These are phyloP conservation scores for Tarenaya hassleriana DNA, from an alignment of 345 rosid species.

Conservation along the genomic window DNA sequence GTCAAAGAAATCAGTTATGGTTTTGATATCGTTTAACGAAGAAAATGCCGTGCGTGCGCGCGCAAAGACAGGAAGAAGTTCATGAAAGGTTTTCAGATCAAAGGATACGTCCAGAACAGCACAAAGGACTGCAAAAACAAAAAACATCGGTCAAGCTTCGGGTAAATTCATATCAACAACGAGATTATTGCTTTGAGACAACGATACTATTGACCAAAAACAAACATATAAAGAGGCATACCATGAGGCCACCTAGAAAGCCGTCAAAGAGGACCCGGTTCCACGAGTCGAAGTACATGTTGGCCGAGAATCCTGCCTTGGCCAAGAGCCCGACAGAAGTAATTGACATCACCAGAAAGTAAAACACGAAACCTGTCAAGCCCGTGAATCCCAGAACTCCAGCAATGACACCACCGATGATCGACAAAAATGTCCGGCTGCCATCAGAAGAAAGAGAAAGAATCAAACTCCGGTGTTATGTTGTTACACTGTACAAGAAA, in stretches of 20 bases:
- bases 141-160: not conserved
- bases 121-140: slow-evolving; percentile 79
- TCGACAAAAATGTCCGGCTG: slow-evolving; percentile 93
- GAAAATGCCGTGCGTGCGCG: too few species aligned
- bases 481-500: not conserved
- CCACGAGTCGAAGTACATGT: slow-evolving; percentile 76
- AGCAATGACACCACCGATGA: slow-evolving; percentile 82
- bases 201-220: not conserved
- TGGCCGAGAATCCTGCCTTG: slow-evolving; percentile 73
- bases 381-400: slow-evolving; percentile 90
- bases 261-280: slow-evolving; percentile 71
- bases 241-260: slow-evolving; percentile 89
- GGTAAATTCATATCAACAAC: not conserved
- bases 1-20: too few species aligned
- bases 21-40: too few species aligned
- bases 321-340: slow-evolving; percentile 78
- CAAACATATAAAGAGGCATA: slow-evolving; percentile 21
- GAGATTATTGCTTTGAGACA: not conserved
- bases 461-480: too few species aligned
- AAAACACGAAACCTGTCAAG: slow-evolving; percentile 66
- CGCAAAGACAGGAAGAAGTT: too few species aligned
- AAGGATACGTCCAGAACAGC: slow-evolving; percentile 98
- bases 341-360: slow-evolving; percentile 76
- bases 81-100: too few species aligned
- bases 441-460: slow-evolving; percentile 17